Conservation (phyloP, 179 eudicot species). For the Actinidia polygama region DNA sequence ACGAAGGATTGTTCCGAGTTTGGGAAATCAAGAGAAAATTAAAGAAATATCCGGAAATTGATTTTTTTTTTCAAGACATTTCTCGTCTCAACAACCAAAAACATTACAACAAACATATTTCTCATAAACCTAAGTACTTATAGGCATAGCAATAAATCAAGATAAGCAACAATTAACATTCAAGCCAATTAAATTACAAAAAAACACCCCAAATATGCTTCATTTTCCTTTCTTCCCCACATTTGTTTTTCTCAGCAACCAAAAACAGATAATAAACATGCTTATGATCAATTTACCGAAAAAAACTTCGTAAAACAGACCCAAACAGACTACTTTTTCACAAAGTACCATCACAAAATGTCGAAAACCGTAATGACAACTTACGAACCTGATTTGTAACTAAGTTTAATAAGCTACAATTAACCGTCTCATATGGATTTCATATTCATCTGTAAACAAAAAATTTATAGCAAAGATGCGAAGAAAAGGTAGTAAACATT, state of each 20-base stretch:
- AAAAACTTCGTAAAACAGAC: too few species aligned
- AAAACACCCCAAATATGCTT: not conserved
- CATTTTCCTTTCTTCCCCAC: not conserved
- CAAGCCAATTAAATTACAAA: not conserved
- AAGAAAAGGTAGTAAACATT: not conserved
- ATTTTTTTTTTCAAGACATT: not conserved
- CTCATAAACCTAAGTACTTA: not conserved
- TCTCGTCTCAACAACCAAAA: constrained; percentile 1
- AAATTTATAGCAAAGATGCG: not conserved
- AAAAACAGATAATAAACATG: not conserved
- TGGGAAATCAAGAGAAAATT: not conserved
- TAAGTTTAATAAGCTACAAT: not conserved
- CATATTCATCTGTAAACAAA: not conserved
- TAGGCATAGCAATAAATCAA: not conserved
- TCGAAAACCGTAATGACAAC: too few species aligned
- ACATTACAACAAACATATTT: not conserved
- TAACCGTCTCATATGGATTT: not conserved
- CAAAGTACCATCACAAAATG: too few species aligned
- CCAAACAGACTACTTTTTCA: too few species aligned
- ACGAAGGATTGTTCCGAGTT: not conserved
- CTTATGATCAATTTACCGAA: not conserved
- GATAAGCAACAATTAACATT: not conserved
- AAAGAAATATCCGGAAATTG: not conserved
- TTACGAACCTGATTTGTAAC: not conserved
- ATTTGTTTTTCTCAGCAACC: not conserved